Evolutionary conservation across 768 basidiomycete species (phyloP), one percentile per base, ranked within the genome.

Genomic region (Butyriboletus loyo): DNA sequence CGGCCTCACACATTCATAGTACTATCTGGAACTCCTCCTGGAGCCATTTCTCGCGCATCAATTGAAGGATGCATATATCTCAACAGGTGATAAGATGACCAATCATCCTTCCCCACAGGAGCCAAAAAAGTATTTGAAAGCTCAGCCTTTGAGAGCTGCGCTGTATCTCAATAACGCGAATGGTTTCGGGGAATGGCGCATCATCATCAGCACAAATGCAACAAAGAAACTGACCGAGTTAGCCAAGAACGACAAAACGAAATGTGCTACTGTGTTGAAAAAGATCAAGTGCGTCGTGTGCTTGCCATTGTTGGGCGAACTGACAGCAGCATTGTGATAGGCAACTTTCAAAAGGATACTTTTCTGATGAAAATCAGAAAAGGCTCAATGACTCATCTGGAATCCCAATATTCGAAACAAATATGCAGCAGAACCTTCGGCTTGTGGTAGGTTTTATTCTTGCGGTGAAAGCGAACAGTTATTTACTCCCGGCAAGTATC

Each of bases 321-420:
- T 53, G 36, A 52, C 34, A 11, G 13, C 10, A 19, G 14, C 5
- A 2, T 32, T 7, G 9, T 30, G 22, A 28, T 40, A 88, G 87
- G 61, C 83, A 88, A 54, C 74, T 89, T 11, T 89, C 87, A 0
- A 76, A 78, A 4, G 87, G 86, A 0, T 78, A 82, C 50, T 87
- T 89, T 59, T 87, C 86, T 1, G 73, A 75, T 11, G 81, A 84
- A 51, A 88, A 87, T 55, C 84, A 87, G 57, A 85, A 85, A 64
- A 68, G 77, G 7, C 68, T 87, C 13, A 81, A 73, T 21, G 75
- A 75, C 0, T 46, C 72, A 11, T 64, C 66, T 14, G 77, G 77
- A 1, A 66, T 87, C 4, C 83, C 86, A 0, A 76, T 88, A 10
- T 87, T 76, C 48, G 85, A 87, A 61, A 86, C 87, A 0, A 87